Conservation (phyloP, 2,329 filamentous ascomycete genomes). For the Sporothrix schenckii region DNA sequence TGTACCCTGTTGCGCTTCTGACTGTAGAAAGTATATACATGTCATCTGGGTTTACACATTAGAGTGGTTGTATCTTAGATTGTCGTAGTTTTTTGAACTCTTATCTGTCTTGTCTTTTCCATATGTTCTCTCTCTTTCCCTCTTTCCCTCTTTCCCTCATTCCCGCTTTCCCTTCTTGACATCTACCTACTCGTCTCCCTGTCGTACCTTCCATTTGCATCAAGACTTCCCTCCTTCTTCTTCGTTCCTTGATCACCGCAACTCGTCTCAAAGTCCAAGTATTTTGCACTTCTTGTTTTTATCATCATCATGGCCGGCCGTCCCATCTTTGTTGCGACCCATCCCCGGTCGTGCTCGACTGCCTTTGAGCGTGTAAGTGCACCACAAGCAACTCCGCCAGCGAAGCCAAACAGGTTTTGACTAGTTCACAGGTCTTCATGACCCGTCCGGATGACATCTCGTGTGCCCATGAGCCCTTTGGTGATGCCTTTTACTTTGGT, state of each 20-base stretch:
- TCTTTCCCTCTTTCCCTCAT: neutral
- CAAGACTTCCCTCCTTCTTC: neutral
- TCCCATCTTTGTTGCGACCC: slow-evolving; percentile 89
- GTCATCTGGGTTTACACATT: neutral
- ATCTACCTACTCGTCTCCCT: neutral
- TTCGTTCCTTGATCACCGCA: no score
- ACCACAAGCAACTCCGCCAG: neutral
- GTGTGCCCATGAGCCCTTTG: slow-evolving; percentile 94
- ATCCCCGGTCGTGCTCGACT: slow-evolving; percentile 92
- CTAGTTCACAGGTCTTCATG: slow-evolving; percentile 79
- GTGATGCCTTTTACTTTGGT: slow-evolving; percentile 94
- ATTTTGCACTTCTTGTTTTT: no score
- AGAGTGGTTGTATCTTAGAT: neutral
- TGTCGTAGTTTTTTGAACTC: neutral
- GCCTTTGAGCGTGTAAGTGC: slow-evolving; percentile 85
- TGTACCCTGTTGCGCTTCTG: neutral
- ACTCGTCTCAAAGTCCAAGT: no score
- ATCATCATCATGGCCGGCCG: slow-evolving; percentile 66
- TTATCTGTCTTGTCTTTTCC: neutral
- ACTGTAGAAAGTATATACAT: slow-evolving; percentile 1
- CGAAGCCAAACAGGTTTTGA: neutral
- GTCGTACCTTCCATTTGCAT: neutral
- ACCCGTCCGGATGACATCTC: slow-evolving; percentile 78
- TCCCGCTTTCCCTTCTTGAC: neutral
- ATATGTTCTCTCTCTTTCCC: neutral